A percentile compares a stretch with the other conserved stretches of the same genome.
Conservation (phyloP, 2,329 filamentous ascomycete species). For the Venturia oleaginea region DNA sequence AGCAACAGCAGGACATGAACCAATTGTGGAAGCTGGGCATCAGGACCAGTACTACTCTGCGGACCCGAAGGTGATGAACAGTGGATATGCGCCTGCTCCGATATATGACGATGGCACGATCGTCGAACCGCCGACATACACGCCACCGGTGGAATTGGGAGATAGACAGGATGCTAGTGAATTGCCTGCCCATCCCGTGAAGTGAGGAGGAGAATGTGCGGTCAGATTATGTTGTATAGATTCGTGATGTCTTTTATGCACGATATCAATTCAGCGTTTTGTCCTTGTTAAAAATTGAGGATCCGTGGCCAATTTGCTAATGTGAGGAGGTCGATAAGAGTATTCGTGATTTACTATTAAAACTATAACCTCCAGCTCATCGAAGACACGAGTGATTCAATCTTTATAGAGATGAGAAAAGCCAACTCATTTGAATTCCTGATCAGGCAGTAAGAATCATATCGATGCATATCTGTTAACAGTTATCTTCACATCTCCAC, state of each 20-base stretch:
- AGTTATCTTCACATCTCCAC: too few species aligned
- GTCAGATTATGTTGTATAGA: neutral
- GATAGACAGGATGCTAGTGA: neutral
- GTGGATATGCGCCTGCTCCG: neutral
- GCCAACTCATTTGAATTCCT: too few species aligned
- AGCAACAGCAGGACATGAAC: neutral
- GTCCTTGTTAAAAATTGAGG: too few species aligned
- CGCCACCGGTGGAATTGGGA: neutral
- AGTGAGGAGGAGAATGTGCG: neutral
- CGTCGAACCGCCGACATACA: neutral
- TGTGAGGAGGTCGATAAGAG: too few species aligned
- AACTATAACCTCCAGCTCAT: too few species aligned
- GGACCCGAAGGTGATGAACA: neutral
- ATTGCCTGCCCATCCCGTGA: neutral
- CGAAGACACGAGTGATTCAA: too few species aligned
- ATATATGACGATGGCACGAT: neutral
- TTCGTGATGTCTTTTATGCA: neutral
- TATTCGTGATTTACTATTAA: too few species aligned
- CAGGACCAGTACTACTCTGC: neutral
- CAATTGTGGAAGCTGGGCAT: neutral
- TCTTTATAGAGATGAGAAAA: too few species aligned
- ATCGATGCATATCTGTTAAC: too few species aligned
- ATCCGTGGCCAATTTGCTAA: too few species aligned
- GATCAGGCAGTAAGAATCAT: too few species aligned
- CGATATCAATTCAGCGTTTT: too few species aligned